Percentiles rank a stretch among this genome's conserved stretches.
Evolutionary conservation across 2,329 filamentous ascomycete genomes (phyloP).

Genomic region (Pseudohalonectria lignicola): DNA sequence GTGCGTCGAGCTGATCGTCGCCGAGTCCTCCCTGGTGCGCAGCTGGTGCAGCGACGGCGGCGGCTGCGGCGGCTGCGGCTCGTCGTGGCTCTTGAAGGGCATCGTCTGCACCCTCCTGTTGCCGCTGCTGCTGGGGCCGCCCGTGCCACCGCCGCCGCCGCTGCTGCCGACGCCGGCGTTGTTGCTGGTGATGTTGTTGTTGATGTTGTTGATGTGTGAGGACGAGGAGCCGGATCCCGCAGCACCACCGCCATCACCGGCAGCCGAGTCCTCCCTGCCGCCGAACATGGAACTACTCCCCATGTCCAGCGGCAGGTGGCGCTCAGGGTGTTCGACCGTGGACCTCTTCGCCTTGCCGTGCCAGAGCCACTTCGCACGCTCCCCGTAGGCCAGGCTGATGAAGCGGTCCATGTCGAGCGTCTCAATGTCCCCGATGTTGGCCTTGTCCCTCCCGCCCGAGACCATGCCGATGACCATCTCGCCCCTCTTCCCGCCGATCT

Average conservation of each 20-base stretch:
- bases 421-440: conserved; percentile 84
- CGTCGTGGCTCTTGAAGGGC: conserved; percentile 18
- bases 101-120: not conserved
- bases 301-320: conserved; percentile 32
- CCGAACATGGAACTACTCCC: conserved; percentile 31
- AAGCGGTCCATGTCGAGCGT: conserved; percentile 84
- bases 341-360: conserved; percentile 73
- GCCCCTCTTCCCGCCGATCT: conserved; percentile 85
- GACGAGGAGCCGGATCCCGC: too few relatives aligned
- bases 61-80: conserved; percentile 11
- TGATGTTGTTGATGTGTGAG: too few relatives aligned
- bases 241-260: too few relatives aligned
- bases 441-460: conserved; percentile 65
- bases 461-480: conserved; percentile 96
- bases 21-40: conserved; percentile 1
- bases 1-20: conserved; percentile 20
- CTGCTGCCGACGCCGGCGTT: not conserved
- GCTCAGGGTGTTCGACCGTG: conserved; percentile 26
- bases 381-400: conserved; percentile 64
- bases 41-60: too few relatives aligned
- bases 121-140: not conserved
- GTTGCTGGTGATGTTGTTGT: too few relatives aligned
- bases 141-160: not conserved
- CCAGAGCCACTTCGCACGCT: conserved; percentile 90
- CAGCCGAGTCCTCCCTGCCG: conserved; percentile 40